phyloP scores from a whole-genome alignment of 257 asterid species.

The Eucommia ulmoides region DNA sequence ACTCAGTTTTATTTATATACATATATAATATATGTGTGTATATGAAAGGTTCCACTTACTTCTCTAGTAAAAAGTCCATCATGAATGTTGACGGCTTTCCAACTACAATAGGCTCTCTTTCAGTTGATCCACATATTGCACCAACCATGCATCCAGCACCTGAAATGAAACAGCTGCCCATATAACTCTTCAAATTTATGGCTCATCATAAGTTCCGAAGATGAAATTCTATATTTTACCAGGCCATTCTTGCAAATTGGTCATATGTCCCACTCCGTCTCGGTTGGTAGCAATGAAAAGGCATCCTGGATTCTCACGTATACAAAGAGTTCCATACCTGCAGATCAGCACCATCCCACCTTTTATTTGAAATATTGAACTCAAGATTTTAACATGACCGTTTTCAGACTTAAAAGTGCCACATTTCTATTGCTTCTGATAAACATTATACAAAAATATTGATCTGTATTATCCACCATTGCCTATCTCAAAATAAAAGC shows the following conservation, averaged over 20 bases:
- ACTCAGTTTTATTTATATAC: too few relatives aligned
- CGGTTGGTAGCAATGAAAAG: conserved; percentile 86
- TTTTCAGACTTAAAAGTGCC: too few relatives aligned
- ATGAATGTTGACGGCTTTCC: conserved; percentile 93
- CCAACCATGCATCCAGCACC: conserved; percentile 99
- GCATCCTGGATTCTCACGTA: conserved; percentile 96
- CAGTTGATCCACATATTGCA: conserved; percentile 76
- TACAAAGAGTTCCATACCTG: conserved; percentile 90
- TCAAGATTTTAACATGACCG: too few relatives aligned
- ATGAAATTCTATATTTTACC: too few relatives aligned
- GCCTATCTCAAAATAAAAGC: too few relatives aligned
- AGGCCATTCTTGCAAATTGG: conserved; percentile 86
- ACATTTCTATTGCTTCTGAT: too few relatives aligned
- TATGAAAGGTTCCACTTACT: conserved; percentile 31
- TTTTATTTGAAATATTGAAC: too few relatives aligned
- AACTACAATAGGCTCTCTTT: conserved; percentile 72
- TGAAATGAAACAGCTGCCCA: conserved; percentile 27
- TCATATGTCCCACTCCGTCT: conserved; percentile 77
- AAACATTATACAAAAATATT: too few relatives aligned
- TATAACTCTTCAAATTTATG: too few relatives aligned
- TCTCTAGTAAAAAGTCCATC: conserved; percentile 72
- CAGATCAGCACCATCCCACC: conserved; percentile 3
- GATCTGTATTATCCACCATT: too few relatives aligned
- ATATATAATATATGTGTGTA: too few relatives aligned
- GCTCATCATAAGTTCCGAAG: too few relatives aligned